A percentile compares a stretch with the other conserved stretches of the same genome.
These are phyloP conservation scores for Tillandsia fasciculata DNA, from an alignment of 176 grass and related monocot species.

Conservation along the genomic window DNA sequence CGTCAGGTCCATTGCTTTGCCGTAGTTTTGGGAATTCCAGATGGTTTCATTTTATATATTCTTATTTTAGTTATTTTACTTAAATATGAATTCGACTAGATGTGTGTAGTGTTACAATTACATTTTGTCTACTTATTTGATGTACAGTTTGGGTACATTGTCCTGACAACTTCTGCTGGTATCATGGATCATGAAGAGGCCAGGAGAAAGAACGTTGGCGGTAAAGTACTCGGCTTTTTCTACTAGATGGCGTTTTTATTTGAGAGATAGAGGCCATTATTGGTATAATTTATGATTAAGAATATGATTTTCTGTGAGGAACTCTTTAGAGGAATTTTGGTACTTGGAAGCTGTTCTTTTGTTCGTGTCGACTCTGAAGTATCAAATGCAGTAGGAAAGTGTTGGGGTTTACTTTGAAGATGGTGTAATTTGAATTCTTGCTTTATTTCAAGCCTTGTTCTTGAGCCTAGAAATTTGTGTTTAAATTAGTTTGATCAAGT, in stretches of 20 bases:
- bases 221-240: constrained; percentile 68
- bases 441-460: neutral
- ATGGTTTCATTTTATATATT: neutral
- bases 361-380: neutral
- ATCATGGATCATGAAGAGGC: constrained; percentile 79
- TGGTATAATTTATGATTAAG: too few species aligned
- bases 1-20: constrained; percentile 22
- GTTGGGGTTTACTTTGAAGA: neutral
- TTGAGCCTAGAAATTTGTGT: neutral
- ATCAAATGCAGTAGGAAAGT: neutral
- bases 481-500: neutral
- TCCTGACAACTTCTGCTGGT: constrained; percentile 67
- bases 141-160: constrained; percentile 70
- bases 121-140: constrained; percentile 1
- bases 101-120: neutral
- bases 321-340: neutral
- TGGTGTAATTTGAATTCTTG: neutral
- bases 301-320: too few species aligned
- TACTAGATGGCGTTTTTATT: constrained; percentile 26
- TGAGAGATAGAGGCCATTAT: neutral
- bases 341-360: neutral
- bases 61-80: neutral
- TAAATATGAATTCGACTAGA: neutral
- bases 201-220: constrained; percentile 65
- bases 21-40: neutral